These are phyloP conservation scores for Xylariaceae sp. DNA, from an alignment of 2,329 filamentous ascomycete species.

Conservation along the genomic window DNA sequence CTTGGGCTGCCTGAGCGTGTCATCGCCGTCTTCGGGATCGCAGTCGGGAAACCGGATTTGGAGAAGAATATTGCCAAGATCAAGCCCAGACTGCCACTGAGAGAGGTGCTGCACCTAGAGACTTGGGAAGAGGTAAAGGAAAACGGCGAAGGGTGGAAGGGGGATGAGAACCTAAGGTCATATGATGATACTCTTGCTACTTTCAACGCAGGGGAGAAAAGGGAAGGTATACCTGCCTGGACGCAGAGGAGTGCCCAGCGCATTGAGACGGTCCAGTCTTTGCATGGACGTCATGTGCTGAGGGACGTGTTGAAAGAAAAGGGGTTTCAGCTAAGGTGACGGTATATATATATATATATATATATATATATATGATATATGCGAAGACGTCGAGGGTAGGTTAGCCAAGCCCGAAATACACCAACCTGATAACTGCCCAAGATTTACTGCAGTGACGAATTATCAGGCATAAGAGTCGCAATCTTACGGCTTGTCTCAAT, in stretches of 20 bases:
- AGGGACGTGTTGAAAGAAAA: conserved; percentile 21
- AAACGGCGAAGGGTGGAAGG: conserved; percentile 6
- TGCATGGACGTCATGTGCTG: conserved; percentile 27
- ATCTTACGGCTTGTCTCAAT: no score
- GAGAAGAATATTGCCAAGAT: conserved; percentile 19
- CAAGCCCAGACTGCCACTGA: conserved; percentile 27
- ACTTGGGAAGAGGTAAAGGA: conserved; percentile 17
- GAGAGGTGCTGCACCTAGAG: conserved; percentile 27
- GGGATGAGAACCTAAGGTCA: conserved; percentile 16
- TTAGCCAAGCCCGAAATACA: no score
- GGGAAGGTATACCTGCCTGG: conserved; percentile 24
- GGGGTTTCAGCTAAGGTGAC: conserved; percentile 23
- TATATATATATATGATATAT: no score
- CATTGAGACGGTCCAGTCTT: conserved; percentile 24
- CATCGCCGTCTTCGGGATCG: conserved; percentile 29
- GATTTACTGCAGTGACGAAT: no score
- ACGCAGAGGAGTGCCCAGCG: conserved; percentile 24
- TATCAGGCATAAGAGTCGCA: no score
- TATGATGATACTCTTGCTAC: conserved; percentile 24
- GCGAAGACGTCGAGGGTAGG: no score
- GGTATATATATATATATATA: no score
- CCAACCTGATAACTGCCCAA: no score
- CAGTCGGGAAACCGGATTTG: conserved; percentile 26
- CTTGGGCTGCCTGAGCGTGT: conserved; percentile 27
- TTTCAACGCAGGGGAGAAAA: conserved; percentile 25